Evolutionary conservation across 2,329 filamentous ascomycete species (phyloP).

Genomic region (Hymenoscyphus infarciens): DNA sequence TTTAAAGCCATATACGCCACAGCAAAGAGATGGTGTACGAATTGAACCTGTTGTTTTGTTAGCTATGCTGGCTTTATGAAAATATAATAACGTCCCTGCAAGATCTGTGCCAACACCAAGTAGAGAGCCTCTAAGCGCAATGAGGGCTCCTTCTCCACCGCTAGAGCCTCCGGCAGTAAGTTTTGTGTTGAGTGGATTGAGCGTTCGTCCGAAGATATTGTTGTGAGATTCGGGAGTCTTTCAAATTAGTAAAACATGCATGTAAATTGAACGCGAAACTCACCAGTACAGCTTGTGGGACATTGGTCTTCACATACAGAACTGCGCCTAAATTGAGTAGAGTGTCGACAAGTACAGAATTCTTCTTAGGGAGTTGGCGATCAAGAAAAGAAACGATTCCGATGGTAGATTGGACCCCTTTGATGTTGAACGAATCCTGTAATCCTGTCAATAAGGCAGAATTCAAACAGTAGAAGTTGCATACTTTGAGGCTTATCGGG

Average conservation of each 20-base stretch:
- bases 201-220: constrained; percentile 71
- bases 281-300: constrained; percentile 63
- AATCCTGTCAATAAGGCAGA: neutral
- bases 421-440: constrained; percentile 63
- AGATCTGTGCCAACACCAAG: constrained; percentile 25
- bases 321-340: constrained; percentile 82
- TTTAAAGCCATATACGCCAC: constrained; percentile 42
- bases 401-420: constrained; percentile 75
- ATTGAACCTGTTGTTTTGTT: constrained; percentile 16
- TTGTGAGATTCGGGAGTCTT: constrained; percentile 37
- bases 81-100: constrained; percentile 9
- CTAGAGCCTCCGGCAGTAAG: constrained; percentile 89
- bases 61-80: neutral
- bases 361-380: constrained; percentile 57
- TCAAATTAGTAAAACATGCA: neutral
- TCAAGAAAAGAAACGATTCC: constrained; percentile 67
- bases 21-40: constrained; percentile 40
- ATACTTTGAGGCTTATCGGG: constrained; percentile 20
- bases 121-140: constrained; percentile 23
- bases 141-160: constrained; percentile 24
- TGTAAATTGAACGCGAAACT: neutral
- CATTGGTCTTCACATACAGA: constrained; percentile 85
- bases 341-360: constrained; percentile 68
- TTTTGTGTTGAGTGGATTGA: constrained; percentile 72
- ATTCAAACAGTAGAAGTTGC: neutral